Percentiles rank a stretch among this genome's conserved stretches.
phyloP scores from a whole-genome alignment of 2,329 filamentous ascomycete genomes.

The Keithomyces neogunnii region DNA sequence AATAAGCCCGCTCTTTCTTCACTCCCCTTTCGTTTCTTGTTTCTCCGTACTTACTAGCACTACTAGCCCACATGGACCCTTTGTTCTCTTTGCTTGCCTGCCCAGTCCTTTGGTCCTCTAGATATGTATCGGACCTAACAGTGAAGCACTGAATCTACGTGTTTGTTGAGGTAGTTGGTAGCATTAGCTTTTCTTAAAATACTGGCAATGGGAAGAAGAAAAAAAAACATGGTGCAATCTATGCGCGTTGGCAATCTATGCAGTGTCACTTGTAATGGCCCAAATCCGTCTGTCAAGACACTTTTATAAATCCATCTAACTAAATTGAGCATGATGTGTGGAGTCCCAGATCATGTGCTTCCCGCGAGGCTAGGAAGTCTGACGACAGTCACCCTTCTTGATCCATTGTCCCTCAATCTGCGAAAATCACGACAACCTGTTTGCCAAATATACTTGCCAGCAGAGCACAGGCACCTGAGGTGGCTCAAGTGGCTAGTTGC shows the following conservation, averaged over 20 bases:
- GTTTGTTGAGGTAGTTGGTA: no score
- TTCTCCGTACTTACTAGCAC: conserved; percentile 3
- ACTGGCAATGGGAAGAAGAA: neutral
- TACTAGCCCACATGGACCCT: conserved; percentile 2
- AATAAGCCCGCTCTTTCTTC: conserved; percentile 26
- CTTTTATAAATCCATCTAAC: neutral
- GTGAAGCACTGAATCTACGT: neutral
- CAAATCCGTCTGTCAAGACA: neutral
- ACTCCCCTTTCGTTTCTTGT: neutral
- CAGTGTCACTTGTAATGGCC: neutral
- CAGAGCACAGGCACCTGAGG: neutral
- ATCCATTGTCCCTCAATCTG: conserved; percentile 52
- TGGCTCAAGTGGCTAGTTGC: no score
- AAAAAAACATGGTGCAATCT: neutral
- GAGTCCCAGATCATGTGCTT: conserved; percentile 14
- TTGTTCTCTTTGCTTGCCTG: neutral
- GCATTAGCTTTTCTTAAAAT: no score
- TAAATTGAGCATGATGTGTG: neutral
- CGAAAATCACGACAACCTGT: conserved; percentile 15
- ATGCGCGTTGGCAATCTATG: neutral
- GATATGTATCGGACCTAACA: neutral
- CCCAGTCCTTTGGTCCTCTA: neutral
- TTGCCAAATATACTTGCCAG: neutral
- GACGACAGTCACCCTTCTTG: conserved; percentile 56
- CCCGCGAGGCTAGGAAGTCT: conserved; percentile 29